These are phyloP conservation scores for Salix dunnii DNA, from an alignment of 345 rosid genomes.

Conservation along the genomic window DNA sequence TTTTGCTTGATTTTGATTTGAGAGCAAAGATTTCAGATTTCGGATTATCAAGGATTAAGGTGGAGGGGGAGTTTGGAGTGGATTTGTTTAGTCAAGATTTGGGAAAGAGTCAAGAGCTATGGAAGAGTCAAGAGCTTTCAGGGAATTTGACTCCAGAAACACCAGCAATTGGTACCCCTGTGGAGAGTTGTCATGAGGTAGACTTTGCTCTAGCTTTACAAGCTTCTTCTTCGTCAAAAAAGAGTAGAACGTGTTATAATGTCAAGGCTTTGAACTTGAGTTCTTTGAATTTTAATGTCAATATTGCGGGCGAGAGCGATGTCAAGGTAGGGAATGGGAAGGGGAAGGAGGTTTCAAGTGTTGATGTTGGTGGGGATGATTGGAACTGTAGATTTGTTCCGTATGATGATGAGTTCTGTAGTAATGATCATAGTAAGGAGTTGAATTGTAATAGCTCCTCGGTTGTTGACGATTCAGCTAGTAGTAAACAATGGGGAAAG, in stretches of 20 bases:
- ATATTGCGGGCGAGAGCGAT: slow-evolving; percentile 41
- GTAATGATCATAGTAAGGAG: slow-evolving; percentile 47
- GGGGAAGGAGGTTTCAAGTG: slow-evolving; percentile 67
- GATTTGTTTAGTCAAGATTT: slow-evolving; percentile 87
- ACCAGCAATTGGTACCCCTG: slow-evolving; percentile 25
- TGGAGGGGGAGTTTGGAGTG: slow-evolving; percentile 69
- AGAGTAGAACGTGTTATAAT: slow-evolving; percentile 50
- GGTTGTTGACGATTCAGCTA: slow-evolving; percentile 40
- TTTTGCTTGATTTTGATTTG: slow-evolving; percentile 75
- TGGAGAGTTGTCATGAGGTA: slow-evolving; percentile 50
- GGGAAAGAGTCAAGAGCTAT: slow-evolving; percentile 72
- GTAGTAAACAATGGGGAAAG: slow-evolving; percentile 83
- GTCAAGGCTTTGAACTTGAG: slow-evolving; percentile 55
- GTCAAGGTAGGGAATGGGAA: slow-evolving; percentile 34
- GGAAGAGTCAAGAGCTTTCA: slow-evolving; percentile 60
- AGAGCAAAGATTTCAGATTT: slow-evolving; percentile 91
- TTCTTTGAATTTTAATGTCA: slow-evolving; percentile 42
- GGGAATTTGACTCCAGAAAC: slow-evolving; percentile 52
- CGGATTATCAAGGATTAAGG: slow-evolving; percentile 84
- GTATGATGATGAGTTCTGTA: slow-evolving; percentile 48
- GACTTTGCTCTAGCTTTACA: slow-evolving; percentile 92
- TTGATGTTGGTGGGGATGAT: slow-evolving; percentile 51
- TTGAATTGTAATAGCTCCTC: slow-evolving; percentile 42
- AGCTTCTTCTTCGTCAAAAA: slow-evolving; percentile 88
- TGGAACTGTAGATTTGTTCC: slow-evolving; percentile 57